phyloP scores from a whole-genome alignment of 2,329 filamentous ascomycete genomes.

The Penicillium sp. region DNA sequence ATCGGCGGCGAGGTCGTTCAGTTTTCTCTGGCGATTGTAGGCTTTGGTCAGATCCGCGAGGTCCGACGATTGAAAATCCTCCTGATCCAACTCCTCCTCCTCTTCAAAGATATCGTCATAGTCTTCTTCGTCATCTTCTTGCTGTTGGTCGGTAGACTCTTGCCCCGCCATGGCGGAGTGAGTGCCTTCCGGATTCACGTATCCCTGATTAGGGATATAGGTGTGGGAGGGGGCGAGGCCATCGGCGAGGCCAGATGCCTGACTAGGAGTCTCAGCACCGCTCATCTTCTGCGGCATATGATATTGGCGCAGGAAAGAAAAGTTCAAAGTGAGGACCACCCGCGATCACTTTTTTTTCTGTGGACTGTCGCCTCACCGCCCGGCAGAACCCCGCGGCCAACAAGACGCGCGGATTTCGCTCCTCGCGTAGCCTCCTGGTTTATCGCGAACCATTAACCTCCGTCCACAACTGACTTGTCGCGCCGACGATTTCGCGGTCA shows the following conservation, averaged over 20 bases:
- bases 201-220: slow-evolving; percentile 51
- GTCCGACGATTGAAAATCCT: slow-evolving; percentile 56
- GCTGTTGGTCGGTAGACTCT: slow-evolving; percentile 34
- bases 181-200: slow-evolving; percentile 40
- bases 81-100: slow-evolving; percentile 54
- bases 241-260: slow-evolving; percentile 39
- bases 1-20: slow-evolving; percentile 54
- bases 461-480: slow-evolving; percentile 3
- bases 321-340: slow-evolving; percentile 20
- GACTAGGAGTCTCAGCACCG: slow-evolving; percentile 19
- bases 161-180: slow-evolving; percentile 35
- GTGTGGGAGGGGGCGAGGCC: slow-evolving; percentile 48
- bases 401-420: slow-evolving; percentile 25
- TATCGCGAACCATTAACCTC: slow-evolving; percentile 14
- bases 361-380: slow-evolving; percentile 30
- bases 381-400: slow-evolving; percentile 39
- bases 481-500: slow-evolving; percentile 2
- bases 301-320: background rate
- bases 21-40: slow-evolving; percentile 78
- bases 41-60: slow-evolving; percentile 73
- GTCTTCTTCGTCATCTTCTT: slow-evolving; percentile 58
- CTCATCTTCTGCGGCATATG: slow-evolving; percentile 23
- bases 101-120: slow-evolving; percentile 60
- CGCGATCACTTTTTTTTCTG: slow-evolving; percentile 28
- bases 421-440: slow-evolving; percentile 18